phyloP scores from a whole-genome alignment of 208 protist genomes.

The Leishmania mexicana region DNA sequence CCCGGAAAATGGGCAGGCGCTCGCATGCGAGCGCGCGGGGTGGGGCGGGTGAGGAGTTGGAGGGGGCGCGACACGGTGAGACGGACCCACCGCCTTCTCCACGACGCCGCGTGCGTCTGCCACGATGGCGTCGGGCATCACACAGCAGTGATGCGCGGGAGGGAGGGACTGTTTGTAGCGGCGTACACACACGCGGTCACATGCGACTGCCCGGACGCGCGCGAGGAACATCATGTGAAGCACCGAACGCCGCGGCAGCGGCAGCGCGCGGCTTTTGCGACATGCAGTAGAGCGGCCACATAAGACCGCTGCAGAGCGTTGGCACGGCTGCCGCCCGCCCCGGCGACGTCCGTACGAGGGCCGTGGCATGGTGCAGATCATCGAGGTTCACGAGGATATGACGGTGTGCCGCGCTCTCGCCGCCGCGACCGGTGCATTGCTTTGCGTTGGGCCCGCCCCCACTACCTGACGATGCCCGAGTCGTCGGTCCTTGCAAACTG shows the following conservation, averaged over 20 bases:
- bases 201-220: background rate
- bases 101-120: background rate
- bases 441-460: background rate
- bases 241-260: background rate
- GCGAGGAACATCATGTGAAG: background rate
- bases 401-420: background rate
- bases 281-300: slow-evolving; percentile 47
- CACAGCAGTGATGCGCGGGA: background rate
- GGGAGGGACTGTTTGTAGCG: background rate
- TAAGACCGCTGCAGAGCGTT: slow-evolving; percentile 35
- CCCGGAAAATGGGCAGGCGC: background rate
- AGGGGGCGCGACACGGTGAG: background rate
- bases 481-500: background rate
- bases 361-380: slow-evolving; percentile 43
- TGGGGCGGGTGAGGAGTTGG: background rate
- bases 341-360: slow-evolving; percentile 39
- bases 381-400: slow-evolving; percentile 48
- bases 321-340: slow-evolving; percentile 22
- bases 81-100: background rate
- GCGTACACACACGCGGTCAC: background rate
- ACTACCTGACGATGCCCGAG: background rate
- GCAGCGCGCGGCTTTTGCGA: background rate
- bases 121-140: background rate
- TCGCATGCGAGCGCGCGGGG: background rate
- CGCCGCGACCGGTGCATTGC: slow-evolving; percentile 1